Evolutionary conservation across 805 yeast species (phyloP), one percentile per base, ranked within the genome.

Genomic region (Suhomyces vadensis): DNA sequence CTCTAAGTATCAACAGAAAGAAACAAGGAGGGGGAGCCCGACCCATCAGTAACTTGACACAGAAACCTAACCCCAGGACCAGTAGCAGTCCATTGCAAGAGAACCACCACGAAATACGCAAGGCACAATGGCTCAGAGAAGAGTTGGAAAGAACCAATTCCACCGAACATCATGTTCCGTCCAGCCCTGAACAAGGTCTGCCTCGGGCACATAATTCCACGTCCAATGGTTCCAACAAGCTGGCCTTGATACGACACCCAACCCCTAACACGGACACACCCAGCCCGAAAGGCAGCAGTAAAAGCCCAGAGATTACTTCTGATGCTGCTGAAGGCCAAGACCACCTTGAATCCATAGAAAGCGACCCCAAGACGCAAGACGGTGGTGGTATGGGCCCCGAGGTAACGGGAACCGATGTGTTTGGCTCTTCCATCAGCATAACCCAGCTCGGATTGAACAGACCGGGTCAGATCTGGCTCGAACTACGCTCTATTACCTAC

Each of bases 21-120:
- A 43, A 43, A 35, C 46, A 33, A 14, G 42, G 42, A 10, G 46
- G 46, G 4, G 46, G 46, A 4, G 42, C 37, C 8, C 31, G 33
- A 20, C 46, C 46, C 26, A 17, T 43, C 42, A 43, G 41, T 23
- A 43, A 37, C 14, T 23, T 39, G 2, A 39, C 35, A 5, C 6
- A 17, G 11, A 38, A 35, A 27, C 21, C 23, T n/a, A 27, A 35
- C 7, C 14, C 33, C 20, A 29, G 33, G 20, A 17, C 33, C 20
- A 29, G 16, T 10, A 29, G 19, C 33, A 29, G 33, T n/a, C n/a
- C n/a, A n/a, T n/a, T n/a, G n/a, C n/a, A n/a, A n/a, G n/a, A n/a
- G n/a, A n/a, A 8, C 25, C 11, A 20, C 13, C 22, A 21, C 14
- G 35, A 38, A 16, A 26, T 38, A 13, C 23, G 13, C 21, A 21